Evolutionary conservation across 768 basidiomycete genomes (phyloP), one percentile per base, ranked within the genome.

Genomic region (Podaxis sp.): DNA sequence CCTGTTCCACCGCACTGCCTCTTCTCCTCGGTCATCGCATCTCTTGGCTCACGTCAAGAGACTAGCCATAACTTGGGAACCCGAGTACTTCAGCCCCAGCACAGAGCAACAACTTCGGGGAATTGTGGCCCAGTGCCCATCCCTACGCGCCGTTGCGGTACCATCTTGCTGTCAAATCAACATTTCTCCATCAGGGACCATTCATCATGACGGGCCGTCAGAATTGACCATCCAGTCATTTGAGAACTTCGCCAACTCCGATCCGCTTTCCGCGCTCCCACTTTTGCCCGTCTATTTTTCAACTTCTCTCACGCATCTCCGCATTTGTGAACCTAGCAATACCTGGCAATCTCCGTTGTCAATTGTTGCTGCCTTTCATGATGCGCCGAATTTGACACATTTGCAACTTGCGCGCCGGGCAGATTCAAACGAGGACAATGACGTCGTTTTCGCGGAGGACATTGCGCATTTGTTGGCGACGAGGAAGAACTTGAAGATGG

Each of bases 371-470:
- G 65, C 71, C 19, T 75, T 79, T 54, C 75, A 75, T 4, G 40
- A 68, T n/a, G 70, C 76, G 3, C 74, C 74, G 0, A 64, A 73
- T 27, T 72, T 81, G 4, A 72, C 79, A 1, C 75, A 80, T 65
- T 67, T 80, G 17, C 72, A 78, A 55, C 68, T 81, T 8, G 66
- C 78, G 2, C 78, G 80, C 36, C 74, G 74, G 1, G 71, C 75
- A 22, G 70, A 77, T 52, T 76, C 78, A 4, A 81, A 80, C 63
- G 68, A 69, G 59, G 77, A 75, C 25, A 81, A 81, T 58, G 80
- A 81, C 66, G 22, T 64, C 6, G 57, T 68, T 17, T 81, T 81
- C 57, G 68, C 70, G 2, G 67, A 73, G 9, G 75, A 76, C 15
- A 62, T 81, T 15, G 65, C 63, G 13, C 12, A 47, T 11, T 65